These are phyloP conservation scores for Gaultheria prostrata DNA, from an alignment of 148 eudicot species.

Conservation along the genomic window DNA sequence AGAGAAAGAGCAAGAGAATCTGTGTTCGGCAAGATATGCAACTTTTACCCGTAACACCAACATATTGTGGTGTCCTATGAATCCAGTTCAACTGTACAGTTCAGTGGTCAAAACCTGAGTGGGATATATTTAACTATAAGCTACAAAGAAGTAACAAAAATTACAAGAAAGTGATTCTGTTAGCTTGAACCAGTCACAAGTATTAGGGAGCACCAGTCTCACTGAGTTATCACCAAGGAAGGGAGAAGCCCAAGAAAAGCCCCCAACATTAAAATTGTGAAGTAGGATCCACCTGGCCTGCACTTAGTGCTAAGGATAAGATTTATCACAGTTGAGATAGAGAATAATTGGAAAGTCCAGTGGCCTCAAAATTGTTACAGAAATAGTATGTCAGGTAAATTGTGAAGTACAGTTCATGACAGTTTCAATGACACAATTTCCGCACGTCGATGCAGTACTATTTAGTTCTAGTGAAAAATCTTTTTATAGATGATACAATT, in stretches of 20 bases:
- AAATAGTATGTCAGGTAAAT: not conserved
- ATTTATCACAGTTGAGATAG: not conserved
- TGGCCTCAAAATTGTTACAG: not conserved
- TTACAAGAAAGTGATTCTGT: not conserved
- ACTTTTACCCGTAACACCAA: not conserved
- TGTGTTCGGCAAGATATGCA: not conserved
- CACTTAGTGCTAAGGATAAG: not conserved
- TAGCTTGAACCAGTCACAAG: not conserved
- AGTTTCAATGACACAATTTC: not conserved
- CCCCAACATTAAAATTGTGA: not conserved
- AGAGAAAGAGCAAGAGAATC: not conserved
- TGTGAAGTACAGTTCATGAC: not conserved
- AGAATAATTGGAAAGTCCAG: not conserved
- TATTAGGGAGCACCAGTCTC: not conserved
- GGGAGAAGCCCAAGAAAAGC: not conserved
- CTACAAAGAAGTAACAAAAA: not conserved
- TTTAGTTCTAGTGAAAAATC: not conserved
- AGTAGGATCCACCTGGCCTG: not conserved
- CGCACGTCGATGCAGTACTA: not conserved
- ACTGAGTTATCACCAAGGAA: not conserved
- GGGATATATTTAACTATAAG: not conserved
- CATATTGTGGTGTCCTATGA: not conserved
- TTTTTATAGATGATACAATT: not conserved
- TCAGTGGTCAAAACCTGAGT: not conserved
- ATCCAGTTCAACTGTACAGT: not conserved